Evolutionary conservation across 2,329 filamentous ascomycete genomes (phyloP), one percentile per base, ranked within the genome.

Genomic region (Cladophialophora exuberans): DNA sequence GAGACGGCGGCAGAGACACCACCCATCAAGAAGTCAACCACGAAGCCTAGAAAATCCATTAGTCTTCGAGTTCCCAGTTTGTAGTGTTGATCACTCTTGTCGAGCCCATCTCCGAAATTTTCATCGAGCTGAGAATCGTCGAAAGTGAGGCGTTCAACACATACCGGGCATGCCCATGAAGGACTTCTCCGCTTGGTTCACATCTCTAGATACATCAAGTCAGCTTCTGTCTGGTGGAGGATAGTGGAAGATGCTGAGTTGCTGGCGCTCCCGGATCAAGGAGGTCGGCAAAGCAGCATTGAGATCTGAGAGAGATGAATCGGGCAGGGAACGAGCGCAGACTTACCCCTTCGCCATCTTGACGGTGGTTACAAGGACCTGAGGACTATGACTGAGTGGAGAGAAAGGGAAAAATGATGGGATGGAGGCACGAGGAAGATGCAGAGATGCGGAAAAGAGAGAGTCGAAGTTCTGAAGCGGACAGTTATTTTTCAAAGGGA

Each of bases 1-100:
- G 94, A 99, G 88, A 99, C 92, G 80, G 94, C 94, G 80, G 94
- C 94, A 75, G 94, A 97, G 70, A 99, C 88, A 97, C 94, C 94
- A 88, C 94, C 94, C 94, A 99, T 97, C 86, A 97, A 76, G 86
- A 97, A 97, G 83, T 97, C 93, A 75, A 95, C 90, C 76, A 97
- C 74, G 85, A 97, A 97, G 77, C 90, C 89, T 39, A 23, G 15
- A 30, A 11, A 25, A n/a, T n/a, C n/a, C n/a, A n/a, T n/a, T n/a
- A n/a, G n/a, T n/a, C n/a, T n/a, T n/a, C n/a, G n/a, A n/a, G n/a
- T n/a, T n/a, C n/a, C n/a, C n/a, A n/a, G n/a, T n/a, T n/a, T n/a
- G 36, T n/a, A 11, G 46, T 28, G 31, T 54, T 23, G 50, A 38
- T 31, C n/a, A 4, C 20, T n/a, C 61, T 62, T 35, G 23, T 25